Evolutionary conservation across 345 rosid genomes (phyloP).

Genomic region (Clausena lansium): DNA sequence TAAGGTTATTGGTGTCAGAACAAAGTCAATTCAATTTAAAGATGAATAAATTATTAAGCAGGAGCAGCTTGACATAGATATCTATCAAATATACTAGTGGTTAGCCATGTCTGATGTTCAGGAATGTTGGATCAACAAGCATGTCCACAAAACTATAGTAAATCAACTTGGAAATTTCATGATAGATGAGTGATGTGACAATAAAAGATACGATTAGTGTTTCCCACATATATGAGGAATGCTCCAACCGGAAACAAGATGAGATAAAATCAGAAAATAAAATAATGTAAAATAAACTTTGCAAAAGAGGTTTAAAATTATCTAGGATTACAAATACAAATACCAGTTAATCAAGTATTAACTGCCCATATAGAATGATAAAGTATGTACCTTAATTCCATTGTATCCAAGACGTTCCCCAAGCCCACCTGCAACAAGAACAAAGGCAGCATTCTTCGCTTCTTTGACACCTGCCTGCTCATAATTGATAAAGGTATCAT

Average conservation of each 20-base stretch:
- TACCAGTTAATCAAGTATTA: conserved; percentile 2
- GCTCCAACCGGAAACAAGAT: neutral
- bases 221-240: neutral
- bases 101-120: neutral
- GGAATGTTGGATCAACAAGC: neutral
- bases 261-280: neutral
- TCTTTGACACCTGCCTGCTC: conserved; percentile 77
- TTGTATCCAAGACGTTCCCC: conserved; percentile 98
- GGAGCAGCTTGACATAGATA: neutral
- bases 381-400: conserved; percentile 77
- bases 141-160: neutral
- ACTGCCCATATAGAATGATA: neutral
- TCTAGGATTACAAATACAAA: neutral
- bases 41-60: neutral
- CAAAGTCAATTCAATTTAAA: neutral
- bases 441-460: conserved; percentile 85
- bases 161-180: neutral
- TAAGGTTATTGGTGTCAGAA: conserved; percentile 14
- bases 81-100: neutral
- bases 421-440: conserved; percentile 98
- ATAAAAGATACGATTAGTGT: neutral
- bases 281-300: neutral
- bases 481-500: conserved; percentile 62
- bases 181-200: neutral
- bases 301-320: neutral